Conservation (phyloP, 73 alveolate genomes). For the Uronychia setigera region DNA sequence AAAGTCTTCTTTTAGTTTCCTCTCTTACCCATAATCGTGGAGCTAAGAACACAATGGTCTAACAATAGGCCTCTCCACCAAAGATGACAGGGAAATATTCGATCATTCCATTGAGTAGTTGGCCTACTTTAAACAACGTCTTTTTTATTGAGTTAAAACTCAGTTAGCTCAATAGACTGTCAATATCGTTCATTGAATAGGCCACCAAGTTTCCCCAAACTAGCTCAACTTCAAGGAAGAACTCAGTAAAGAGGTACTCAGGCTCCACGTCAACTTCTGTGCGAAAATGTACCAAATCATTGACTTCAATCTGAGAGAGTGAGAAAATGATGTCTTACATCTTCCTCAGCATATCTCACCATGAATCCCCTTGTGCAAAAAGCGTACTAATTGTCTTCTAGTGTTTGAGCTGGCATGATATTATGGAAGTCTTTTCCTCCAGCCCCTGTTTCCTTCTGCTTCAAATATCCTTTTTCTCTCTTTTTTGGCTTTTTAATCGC, state of each 20-base stretch:
- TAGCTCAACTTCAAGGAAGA: constrained; percentile 49
- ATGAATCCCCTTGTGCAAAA: constrained; percentile 41
- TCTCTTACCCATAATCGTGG: background rate
- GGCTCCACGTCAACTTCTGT: constrained; percentile 56
- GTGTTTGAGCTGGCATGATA: constrained; percentile 24
- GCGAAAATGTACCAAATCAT: constrained; percentile 35
- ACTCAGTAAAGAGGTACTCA: constrained; percentile 36
- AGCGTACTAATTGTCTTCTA: constrained; percentile 8
- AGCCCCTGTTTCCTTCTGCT: background rate
- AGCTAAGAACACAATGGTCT: background rate
- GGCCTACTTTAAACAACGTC: constrained; percentile 6
- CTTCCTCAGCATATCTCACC: constrained; percentile 63
- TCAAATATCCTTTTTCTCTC: background rate
- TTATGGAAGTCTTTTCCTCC: constrained; percentile 47
- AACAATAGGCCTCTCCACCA: background rate
- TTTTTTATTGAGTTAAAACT: constrained; percentile 24
- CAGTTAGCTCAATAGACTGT: background rate
- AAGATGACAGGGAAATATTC: constrained; percentile 33
- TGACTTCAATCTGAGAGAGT: constrained; percentile 25
- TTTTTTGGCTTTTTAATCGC: background rate
- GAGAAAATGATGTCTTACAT: constrained; percentile 28
- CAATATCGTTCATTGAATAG: background rate
- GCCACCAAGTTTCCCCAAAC: constrained; percentile 3
- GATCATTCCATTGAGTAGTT: constrained; percentile 25
- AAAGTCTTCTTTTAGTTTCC: constrained; percentile 11